Conservation (phyloP, 2,329 filamentous ascomycete genomes). For the Fusarium marasasianum region DNA sequence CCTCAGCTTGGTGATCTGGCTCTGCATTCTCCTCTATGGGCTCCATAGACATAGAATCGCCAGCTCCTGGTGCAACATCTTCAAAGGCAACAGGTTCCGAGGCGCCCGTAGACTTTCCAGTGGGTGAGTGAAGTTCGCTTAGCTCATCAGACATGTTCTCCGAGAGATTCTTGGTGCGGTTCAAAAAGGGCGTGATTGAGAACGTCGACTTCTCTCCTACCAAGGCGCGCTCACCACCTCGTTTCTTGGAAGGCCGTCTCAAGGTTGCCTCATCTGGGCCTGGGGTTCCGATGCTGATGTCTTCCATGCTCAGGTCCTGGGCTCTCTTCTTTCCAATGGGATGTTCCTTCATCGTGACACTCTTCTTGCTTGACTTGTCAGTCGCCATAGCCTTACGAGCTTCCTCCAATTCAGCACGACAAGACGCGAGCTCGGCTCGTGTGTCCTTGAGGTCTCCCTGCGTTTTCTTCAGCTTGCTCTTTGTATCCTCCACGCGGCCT, state of each 20-base stretch:
- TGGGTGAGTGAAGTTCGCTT: constrained; percentile 39
- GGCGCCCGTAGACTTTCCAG: constrained; percentile 15
- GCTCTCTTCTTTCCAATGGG: constrained; percentile 57
- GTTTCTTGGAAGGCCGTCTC: constrained; percentile 63
- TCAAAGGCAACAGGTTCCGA: constrained; percentile 48
- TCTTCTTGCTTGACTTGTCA: constrained; percentile 39
- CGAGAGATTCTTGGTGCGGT: constrained; percentile 69
- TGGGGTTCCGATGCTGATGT: constrained; percentile 59
- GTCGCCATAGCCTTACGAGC: constrained; percentile 24
- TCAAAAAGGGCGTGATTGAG: constrained; percentile 93
- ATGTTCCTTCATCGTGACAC: constrained; percentile 41
- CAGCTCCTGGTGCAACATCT: constrained; percentile 38
- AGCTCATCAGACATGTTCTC: constrained; percentile 47
- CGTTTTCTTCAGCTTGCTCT: constrained; percentile 71
- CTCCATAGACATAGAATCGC: constrained; percentile 17
- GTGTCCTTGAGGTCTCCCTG: constrained; percentile 78
- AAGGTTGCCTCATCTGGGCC: constrained; percentile 53
- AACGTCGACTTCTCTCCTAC: constrained; percentile 90
- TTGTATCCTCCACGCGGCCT: constrained; percentile 68
- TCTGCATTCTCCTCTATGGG: constrained; percentile 9
- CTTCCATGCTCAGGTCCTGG: constrained; percentile 57
- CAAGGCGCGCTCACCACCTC: constrained; percentile 59
- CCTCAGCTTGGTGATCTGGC: constrained; percentile 13
- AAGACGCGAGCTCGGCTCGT: constrained; percentile 52
- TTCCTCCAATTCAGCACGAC: constrained; percentile 54